Conservation (phyloP, 2,329 filamentous ascomycete species). For the Colletotrichum sp. region DNA sequence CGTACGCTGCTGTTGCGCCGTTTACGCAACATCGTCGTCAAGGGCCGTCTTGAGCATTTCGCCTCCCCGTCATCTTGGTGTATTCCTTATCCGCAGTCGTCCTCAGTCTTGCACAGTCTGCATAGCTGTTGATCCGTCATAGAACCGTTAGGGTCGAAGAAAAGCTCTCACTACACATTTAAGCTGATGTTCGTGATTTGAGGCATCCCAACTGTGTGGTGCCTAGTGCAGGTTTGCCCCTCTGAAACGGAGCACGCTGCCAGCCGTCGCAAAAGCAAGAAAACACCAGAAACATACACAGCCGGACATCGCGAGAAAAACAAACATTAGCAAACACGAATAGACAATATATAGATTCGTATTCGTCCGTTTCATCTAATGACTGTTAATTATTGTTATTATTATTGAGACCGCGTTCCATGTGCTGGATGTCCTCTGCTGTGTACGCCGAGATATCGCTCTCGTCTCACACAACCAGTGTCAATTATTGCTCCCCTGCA, state of each 20-base stretch:
- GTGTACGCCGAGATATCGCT: not conserved
- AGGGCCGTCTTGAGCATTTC: not conserved
- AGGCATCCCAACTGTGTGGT: not conserved
- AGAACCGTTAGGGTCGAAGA: not conserved
- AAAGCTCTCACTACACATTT: not conserved
- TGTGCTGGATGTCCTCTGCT: not conserved
- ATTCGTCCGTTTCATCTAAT: not conserved
- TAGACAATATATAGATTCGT: not conserved
- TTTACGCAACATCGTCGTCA: not conserved
- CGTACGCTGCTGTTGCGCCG: not conserved
- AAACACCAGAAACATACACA: not conserved
- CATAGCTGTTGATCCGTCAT: not conserved
- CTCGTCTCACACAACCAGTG: not conserved
- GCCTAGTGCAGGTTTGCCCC: not conserved
- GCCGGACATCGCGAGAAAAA: not conserved
- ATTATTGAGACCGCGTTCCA: not conserved
- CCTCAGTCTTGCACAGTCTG: not conserved
- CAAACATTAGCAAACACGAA: not conserved
- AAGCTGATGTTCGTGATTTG: not conserved
- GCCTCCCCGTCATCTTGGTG: not conserved
- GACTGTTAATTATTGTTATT: not conserved
- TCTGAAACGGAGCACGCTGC: not conserved
- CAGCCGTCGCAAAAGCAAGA: not conserved
- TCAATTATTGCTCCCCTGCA: not conserved
- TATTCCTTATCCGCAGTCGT: not conserved